These are phyloP conservation scores for Austroboletus novae-zelandiae DNA, from an alignment of 1,284 basidiomycete species.

Conservation along the genomic window DNA sequence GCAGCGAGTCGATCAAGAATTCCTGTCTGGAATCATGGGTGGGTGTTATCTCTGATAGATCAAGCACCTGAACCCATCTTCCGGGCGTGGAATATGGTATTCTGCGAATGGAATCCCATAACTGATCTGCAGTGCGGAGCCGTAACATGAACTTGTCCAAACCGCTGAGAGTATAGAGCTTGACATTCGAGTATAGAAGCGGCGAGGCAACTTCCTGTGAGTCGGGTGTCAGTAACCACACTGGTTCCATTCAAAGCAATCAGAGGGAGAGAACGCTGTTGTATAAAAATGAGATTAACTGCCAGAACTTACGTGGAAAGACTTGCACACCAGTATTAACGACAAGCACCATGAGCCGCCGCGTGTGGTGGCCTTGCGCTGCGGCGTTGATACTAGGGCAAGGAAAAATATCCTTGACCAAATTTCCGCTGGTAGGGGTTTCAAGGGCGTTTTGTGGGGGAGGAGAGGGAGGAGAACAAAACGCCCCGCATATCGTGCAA, in stretches of 20 bases:
- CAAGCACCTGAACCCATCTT: constrained; percentile 74
- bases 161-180: constrained; percentile 43
- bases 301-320: constrained; percentile 59
- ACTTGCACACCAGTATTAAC: constrained; percentile 64
- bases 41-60: constrained; percentile 57
- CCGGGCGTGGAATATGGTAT: constrained; percentile 83
- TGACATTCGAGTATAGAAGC: constrained; percentile 62
- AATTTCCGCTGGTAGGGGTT: constrained; percentile 65
- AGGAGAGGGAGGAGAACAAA: constrained; percentile 69
- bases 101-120: constrained; percentile 82
- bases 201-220: constrained; percentile 66
- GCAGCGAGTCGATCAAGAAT: constrained; percentile 55
- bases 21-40: constrained; percentile 43
- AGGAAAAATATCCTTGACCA: constrained; percentile 64
- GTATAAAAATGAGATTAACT: constrained; percentile 4
- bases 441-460: constrained; percentile 46
- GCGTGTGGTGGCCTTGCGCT: constrained; percentile 15
- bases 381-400: constrained; percentile 35
- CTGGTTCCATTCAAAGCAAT: background rate
- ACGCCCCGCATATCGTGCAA: constrained; percentile 50
- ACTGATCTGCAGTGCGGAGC: constrained; percentile 62
- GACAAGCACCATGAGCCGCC: constrained; percentile 33
- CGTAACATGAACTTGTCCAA: constrained; percentile 57
- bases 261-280: background rate
- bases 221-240: constrained; percentile 14